These are phyloP conservation scores for Tulasnella sp. DNA, from an alignment of 768 basidiomycete species.

Conservation along the genomic window DNA sequence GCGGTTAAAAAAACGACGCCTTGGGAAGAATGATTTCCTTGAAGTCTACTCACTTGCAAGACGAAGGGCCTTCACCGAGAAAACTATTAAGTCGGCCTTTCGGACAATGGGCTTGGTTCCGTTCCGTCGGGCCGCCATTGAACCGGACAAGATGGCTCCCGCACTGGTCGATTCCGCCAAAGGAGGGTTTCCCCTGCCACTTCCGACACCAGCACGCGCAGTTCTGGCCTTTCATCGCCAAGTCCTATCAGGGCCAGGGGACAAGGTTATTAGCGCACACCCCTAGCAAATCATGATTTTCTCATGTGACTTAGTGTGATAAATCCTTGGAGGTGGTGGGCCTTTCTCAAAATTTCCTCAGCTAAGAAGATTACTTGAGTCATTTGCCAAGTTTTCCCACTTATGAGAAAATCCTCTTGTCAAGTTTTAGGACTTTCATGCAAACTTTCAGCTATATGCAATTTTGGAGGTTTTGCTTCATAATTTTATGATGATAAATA, in stretches of 20 bases:
- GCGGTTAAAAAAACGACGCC: conserved; percentile 21
- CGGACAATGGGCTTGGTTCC: conserved; percentile 36
- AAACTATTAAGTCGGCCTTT: conserved; percentile 35
- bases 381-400: too few relatives aligned
- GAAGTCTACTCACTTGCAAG: conserved; percentile 33
- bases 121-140: conserved; percentile 33
- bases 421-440: too few relatives aligned
- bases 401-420: too few relatives aligned
- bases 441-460: too few relatives aligned
- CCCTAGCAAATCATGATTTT: too few relatives aligned
- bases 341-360: too few relatives aligned
- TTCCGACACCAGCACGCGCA: not conserved
- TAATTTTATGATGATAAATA: too few relatives aligned
- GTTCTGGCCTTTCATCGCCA: not conserved
- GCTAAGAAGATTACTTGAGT: too few relatives aligned
- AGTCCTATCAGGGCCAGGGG: not conserved
- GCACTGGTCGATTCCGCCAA: not conserved
- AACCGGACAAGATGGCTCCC: conserved; percentile 26
- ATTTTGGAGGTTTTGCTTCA: too few relatives aligned
- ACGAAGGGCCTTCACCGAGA: conserved; percentile 26
- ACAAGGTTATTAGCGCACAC: not conserved
- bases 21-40: conserved; percentile 36
- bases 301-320: too few relatives aligned
- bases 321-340: too few relatives aligned
- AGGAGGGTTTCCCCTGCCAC: not conserved